Conservation (phyloP, 768 basidiomycete species). For the Porphyrellus cyaneotinctus region DNA sequence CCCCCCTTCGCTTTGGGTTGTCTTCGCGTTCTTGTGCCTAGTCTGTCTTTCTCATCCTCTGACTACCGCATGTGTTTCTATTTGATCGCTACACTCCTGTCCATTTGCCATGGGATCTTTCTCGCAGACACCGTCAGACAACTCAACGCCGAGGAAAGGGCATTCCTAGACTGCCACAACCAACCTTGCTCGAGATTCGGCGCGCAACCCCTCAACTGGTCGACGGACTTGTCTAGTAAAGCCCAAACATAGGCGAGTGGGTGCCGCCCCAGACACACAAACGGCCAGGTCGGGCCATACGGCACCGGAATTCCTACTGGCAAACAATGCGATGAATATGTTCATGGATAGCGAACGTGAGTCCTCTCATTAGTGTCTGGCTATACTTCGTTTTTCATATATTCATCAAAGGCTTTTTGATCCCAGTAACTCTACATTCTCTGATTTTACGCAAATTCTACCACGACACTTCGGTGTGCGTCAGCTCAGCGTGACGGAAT, state of each 20-base stretch:
- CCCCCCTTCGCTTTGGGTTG: too few relatives aligned
- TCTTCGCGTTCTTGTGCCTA: too few relatives aligned
- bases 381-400: neutral
- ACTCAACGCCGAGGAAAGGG: constrained; percentile 11
- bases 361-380: constrained; percentile 11
- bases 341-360: constrained; percentile 50
- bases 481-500: constrained; percentile 46
- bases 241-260: constrained; percentile 50
- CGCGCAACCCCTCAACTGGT: constrained; percentile 48
- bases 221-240: constrained; percentile 38
- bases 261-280: constrained; percentile 47
- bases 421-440: constrained; percentile 44
- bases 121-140: constrained; percentile 12
- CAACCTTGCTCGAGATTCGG: constrained; percentile 39
- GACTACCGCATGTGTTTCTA: constrained; percentile 9
- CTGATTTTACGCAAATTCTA: constrained; percentile 59
- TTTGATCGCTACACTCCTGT: constrained; percentile 6
- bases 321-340: constrained; percentile 38
- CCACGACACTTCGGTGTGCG: constrained; percentile 56
- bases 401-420: constrained; percentile 31
- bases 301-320: constrained; percentile 48
- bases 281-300: constrained; percentile 42
- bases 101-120: constrained; percentile 12
- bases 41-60: constrained; percentile 3
- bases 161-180: constrained; percentile 49